phyloP scores from a whole-genome alignment of 345 rosid genomes.

The Murraya koenigii region DNA sequence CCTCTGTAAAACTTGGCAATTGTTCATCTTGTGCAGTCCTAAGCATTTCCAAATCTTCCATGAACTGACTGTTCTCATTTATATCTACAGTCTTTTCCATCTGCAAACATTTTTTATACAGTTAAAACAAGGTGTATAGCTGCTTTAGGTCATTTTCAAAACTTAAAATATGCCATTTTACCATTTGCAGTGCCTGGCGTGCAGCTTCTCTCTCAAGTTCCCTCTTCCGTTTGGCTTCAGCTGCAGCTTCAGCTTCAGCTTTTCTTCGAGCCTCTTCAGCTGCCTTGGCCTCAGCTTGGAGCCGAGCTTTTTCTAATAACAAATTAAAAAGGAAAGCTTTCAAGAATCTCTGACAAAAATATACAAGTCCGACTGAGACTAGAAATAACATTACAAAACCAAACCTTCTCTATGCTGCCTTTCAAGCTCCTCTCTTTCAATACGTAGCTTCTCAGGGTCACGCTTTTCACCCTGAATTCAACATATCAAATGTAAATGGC shows the following conservation, averaged over 20 bases:
- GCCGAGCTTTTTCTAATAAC: constrained; percentile 64
- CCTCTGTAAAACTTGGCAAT: constrained; percentile 50
- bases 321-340: constrained; percentile 1
- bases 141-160: neutral
- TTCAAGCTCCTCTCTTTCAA: constrained; percentile 79
- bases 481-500: constrained; percentile 17
- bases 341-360: neutral
- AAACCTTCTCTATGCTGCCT: constrained; percentile 76
- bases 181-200: constrained; percentile 79
- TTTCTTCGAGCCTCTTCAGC: constrained; percentile 75
- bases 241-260: constrained; percentile 78
- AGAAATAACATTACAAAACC: neutral
- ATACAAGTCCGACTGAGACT: neutral
- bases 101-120: constrained; percentile 37
- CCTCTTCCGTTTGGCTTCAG: constrained; percentile 70
- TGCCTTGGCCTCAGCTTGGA: constrained; percentile 84
- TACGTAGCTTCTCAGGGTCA: constrained; percentile 76
- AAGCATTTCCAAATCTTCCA: constrained; percentile 88
- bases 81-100: constrained; percentile 95
- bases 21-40: constrained; percentile 47
- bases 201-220: constrained; percentile 89
- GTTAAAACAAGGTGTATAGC: neutral
- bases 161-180: constrained; percentile 12
- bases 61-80: constrained; percentile 67
- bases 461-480: constrained; percentile 59